Base-by-base conservation (phyloP, 192 early-diverging fungal species). In the Coemansia umbellata region DNA sequence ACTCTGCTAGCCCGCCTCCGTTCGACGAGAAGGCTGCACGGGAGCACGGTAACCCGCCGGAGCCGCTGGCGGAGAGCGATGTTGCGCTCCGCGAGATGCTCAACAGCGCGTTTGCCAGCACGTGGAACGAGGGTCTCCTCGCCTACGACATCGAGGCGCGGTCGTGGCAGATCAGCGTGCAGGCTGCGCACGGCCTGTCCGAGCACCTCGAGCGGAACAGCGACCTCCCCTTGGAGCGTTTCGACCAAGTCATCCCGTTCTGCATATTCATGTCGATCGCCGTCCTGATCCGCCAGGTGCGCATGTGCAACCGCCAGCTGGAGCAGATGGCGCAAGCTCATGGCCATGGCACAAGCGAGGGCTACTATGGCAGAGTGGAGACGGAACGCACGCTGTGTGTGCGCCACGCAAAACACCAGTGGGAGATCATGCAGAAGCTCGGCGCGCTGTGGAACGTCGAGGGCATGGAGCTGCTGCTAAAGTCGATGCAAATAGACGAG, bases 221-320 rank as follows among this genome's bases (percentile, higher is more conserved):
- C 32, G 73, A 76, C 35, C 53, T 76, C 30, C 73, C 73, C 33
- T 36, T 76, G 44, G 66, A 76, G 43, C 61, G 73, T 17, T 76
- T 76, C 14, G 73, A 76, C 54, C 73, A 76, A 41, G 66, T 76
- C 58, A 76, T 76, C 31, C 73, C 73, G 2, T 76, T 76, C 31
- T 76, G 73, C 40, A 76, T 76, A 27, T 76, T 76, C 55, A 76
- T 76, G 66, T 76, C 73, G 4, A 45, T 67, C 1, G 68, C 73
- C 3, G 66, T 76, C 37, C 58, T 76, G 15, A 63, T 76, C 17
- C 60, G 73, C 10, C 66, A 76, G 37, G 56, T 69, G 6, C 65
- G 62, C 24, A 59, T 65, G 32, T 76, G 73, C 66, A 53, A 50
- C n/a, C 43, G 54, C 3, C 15, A 53, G 19, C 31, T 76, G 37